Percentiles rank a stretch among this genome's conserved stretches.
These are phyloP conservation scores for Clonostachys sp. DNA, from an alignment of 2,329 filamentous ascomycete genomes.

Conservation along the genomic window DNA sequence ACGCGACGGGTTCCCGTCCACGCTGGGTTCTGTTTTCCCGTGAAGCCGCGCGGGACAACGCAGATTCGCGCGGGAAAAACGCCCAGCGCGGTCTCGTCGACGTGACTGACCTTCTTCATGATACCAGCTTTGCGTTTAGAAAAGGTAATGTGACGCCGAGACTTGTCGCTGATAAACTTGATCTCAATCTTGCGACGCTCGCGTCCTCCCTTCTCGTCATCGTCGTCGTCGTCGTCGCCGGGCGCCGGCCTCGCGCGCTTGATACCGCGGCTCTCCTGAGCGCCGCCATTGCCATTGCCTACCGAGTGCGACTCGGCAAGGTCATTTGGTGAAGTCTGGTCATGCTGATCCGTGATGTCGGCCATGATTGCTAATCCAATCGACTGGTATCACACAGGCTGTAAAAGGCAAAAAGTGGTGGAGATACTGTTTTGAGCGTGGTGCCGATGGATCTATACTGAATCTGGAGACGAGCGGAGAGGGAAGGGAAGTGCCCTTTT, in stretches of 20 bases:
- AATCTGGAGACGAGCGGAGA: constrained; percentile 54
- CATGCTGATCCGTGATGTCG: constrained; percentile 75
- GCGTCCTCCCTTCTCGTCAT: constrained; percentile 95
- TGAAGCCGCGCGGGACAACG: not conserved
- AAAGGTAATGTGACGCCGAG: constrained; percentile 97
- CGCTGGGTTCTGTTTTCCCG: not conserved
- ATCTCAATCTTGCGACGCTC: constrained; percentile 99
- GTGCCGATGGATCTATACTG: constrained; percentile 63
- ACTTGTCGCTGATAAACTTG: constrained; percentile 99
- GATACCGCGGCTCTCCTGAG: constrained; percentile 71
- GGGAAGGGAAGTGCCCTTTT: constrained; percentile 9
- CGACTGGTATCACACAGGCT: constrained; percentile 26
- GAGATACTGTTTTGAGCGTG: constrained; percentile 62
- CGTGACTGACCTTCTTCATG: constrained; percentile 90
- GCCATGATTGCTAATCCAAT: constrained; percentile 47
- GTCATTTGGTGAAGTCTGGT: constrained; percentile 69
- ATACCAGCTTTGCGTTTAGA: constrained; percentile 99
- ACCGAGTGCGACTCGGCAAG: constrained; percentile 65
- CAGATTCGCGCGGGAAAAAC: not conserved
- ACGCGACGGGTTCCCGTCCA: not conserved
- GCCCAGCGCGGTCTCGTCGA: not conserved
- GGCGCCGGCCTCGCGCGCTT: constrained; percentile 83
- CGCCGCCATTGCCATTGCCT: constrained; percentile 66
- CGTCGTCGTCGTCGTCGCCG: constrained; percentile 92
- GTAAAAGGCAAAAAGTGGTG: constrained; percentile 53